A percentile compares a stretch with the other conserved stretches of the same genome.
Evolutionary conservation across 2,329 filamentous ascomycete species (phyloP).

Genomic region (Cucurbitaria berberidis): DNA sequence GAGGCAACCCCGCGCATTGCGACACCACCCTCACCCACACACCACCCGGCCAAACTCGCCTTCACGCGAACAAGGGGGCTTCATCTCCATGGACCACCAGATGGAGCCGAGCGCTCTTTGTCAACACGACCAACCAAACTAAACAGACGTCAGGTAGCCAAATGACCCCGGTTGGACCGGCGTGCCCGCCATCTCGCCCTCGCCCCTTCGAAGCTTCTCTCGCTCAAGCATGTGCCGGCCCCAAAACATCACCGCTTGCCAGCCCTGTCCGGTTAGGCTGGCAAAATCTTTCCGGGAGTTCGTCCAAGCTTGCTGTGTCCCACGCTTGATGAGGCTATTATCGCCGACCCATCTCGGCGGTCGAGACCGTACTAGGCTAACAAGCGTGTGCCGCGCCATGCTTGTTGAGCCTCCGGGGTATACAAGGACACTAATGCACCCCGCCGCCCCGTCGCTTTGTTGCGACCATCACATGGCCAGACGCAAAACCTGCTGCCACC

Average conservation of each 20-base stretch:
- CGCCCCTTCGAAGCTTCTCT: background rate
- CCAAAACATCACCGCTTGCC: background rate
- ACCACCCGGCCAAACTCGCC: background rate
- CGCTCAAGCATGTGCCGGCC: slow-evolving; percentile 4
- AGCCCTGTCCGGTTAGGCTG: slow-evolving; percentile 4
- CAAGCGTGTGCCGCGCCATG: slow-evolving; percentile 25
- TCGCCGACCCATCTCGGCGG: slow-evolving; percentile 13
- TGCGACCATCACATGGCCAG: slow-evolving; percentile 25
- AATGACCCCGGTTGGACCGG: slow-evolving; percentile 9
- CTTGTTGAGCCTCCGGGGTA: slow-evolving; percentile 37
- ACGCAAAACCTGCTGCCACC: slow-evolving; percentile 29
- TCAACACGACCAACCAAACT: background rate
- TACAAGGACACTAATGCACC: slow-evolving; percentile 33
- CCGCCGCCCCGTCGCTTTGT: slow-evolving; percentile 22
- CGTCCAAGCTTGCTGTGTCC: slow-evolving; percentile 21
- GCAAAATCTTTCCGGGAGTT: slow-evolving; percentile 34
- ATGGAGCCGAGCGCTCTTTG: background rate
- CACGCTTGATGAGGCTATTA: slow-evolving; percentile 3
- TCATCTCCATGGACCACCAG: too few species aligned
- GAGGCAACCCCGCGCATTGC: background rate
- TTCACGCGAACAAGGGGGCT: background rate
- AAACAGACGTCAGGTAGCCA: background rate
- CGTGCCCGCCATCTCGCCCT: background rate
- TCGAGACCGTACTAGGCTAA: slow-evolving; percentile 20
- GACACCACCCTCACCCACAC: background rate